Conservation (phyloP, 2,329 filamentous ascomycete species). For the Ascochyta clinopodiicola region DNA sequence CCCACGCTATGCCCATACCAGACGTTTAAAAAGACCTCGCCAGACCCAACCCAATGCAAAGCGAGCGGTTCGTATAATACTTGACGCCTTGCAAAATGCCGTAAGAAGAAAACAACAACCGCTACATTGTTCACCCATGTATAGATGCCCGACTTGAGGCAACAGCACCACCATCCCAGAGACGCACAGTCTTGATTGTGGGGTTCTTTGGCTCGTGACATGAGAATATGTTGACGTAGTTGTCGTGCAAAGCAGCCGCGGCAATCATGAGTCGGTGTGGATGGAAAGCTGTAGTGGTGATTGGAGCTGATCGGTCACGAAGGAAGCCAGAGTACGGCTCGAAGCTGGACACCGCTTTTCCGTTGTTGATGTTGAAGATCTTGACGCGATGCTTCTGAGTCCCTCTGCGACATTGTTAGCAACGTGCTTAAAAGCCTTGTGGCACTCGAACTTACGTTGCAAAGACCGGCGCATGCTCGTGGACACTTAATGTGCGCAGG, state of each 20-base stretch:
- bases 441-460: conserved; percentile 54
- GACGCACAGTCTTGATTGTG: conserved; percentile 37
- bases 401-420: conserved; percentile 63
- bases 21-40: conserved; percentile 5
- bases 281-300: conserved; percentile 91
- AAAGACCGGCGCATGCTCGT: conserved; percentile 96
- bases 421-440: background rate
- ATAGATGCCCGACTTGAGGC: conserved; percentile 27
- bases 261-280: conserved; percentile 92
- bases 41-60: conserved; percentile 10
- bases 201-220: conserved; percentile 39
- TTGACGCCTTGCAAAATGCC: background rate
- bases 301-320: conserved; percentile 79
- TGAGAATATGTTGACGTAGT: conserved; percentile 87
- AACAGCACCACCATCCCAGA: conserved; percentile 41
- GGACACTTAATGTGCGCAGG: conserved; percentile 84
- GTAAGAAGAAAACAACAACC: background rate
- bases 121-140: conserved; percentile 18
- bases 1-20: conserved; percentile 16
- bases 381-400: conserved; percentile 88
- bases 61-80: background rate
- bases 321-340: conserved; percentile 92
- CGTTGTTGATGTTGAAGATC: conserved; percentile 84
- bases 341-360: conserved; percentile 77
- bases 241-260: conserved; percentile 83